Percentiles rank a stretch among this genome's conserved stretches.
phyloP scores from a whole-genome alignment of 2,329 filamentous ascomycete genomes.

The Aspergillus viridinutans region DNA sequence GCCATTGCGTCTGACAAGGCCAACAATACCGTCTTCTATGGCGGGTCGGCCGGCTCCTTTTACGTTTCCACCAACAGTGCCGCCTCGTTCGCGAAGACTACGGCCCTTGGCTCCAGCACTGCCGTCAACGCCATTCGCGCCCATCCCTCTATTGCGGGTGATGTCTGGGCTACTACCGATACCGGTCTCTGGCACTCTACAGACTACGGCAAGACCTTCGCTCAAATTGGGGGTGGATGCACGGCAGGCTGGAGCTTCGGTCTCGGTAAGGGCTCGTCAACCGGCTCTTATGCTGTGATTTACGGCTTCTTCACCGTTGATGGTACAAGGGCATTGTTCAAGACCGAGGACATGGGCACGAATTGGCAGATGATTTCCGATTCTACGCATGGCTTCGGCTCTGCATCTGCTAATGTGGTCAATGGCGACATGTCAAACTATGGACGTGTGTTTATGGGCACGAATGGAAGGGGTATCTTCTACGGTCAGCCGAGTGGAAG shows the following conservation, averaged over 20 bases:
- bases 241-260: constrained; percentile 19
- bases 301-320: constrained; percentile 26
- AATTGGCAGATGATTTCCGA: constrained; percentile 28
- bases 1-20: constrained; percentile 54
- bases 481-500: constrained; percentile 22
- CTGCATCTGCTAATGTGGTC: constrained; percentile 22
- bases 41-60: constrained; percentile 43
- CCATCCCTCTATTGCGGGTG: constrained; percentile 18
- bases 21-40: constrained; percentile 52
- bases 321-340: constrained; percentile 18
- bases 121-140: constrained; percentile 16
- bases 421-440: constrained; percentile 23
- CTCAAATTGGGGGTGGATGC: constrained; percentile 24
- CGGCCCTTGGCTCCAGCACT: constrained; percentile 32
- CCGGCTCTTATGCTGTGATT: constrained; percentile 18
- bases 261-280: constrained; percentile 17
- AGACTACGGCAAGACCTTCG: constrained; percentile 49
- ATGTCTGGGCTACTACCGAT: constrained; percentile 39
- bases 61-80: constrained; percentile 52
- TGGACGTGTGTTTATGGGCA: constrained; percentile 31
- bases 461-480: constrained; percentile 32
- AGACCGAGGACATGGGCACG: constrained; percentile 22
- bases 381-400: constrained; percentile 22
- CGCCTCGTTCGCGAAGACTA: constrained; percentile 42
- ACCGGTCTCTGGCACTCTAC: constrained; percentile 53